Evolutionary conservation across 1,284 basidiomycete genomes (phyloP), one percentile per base, ranked within the genome.

Genomic region (Ustilago esculenta): DNA sequence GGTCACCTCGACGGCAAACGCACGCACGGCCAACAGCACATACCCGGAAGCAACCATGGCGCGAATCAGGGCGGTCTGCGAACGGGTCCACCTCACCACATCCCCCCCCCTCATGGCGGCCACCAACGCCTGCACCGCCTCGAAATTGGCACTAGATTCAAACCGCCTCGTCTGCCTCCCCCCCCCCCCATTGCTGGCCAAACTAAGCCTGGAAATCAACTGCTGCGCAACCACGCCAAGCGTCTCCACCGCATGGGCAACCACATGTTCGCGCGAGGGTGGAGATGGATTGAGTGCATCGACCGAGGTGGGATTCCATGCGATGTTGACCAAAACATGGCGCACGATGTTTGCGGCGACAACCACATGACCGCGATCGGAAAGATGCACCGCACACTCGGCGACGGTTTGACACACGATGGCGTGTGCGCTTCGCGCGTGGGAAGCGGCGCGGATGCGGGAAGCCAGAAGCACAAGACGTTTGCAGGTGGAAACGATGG

Each of bases 321-420:
- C 49, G n/a, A 64, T 49, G 49, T 57, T 57, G 34, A 64, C 37
- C n/a, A 64, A 27, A 15, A 47, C 29, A 40, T 64, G 50, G 14
- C 61, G 61, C 18, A 64, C 15, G 8, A 57, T 34, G 15, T 39
- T 51, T 32, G 39, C 44, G 21, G 61, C 61, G 32, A 41, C 33
- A 18, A 57, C 24, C 6, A 46, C 37, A 6, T 64, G 49, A 15
- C 34, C 49, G 36, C 61, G 49, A 27, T 64, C 61, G 36, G 50
- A 27, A 7, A 37, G 27, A 10, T n/a, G n/a, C n/a, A n/a, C n/a
- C n/a, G n/a, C n/a, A n/a, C n/a, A n/a, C n/a, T n/a, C n/a, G n/a
- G n/a, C n/a, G n/a, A n/a, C n/a, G n/a, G n/a, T n/a, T n/a, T n/a
- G n/a, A n/a, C n/a, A n/a, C n/a, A 42, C 42, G 18, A 57, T 45